Evolutionary conservation across 331 rosid species (phyloP).

Genomic region (Malus hybrid): DNA sequence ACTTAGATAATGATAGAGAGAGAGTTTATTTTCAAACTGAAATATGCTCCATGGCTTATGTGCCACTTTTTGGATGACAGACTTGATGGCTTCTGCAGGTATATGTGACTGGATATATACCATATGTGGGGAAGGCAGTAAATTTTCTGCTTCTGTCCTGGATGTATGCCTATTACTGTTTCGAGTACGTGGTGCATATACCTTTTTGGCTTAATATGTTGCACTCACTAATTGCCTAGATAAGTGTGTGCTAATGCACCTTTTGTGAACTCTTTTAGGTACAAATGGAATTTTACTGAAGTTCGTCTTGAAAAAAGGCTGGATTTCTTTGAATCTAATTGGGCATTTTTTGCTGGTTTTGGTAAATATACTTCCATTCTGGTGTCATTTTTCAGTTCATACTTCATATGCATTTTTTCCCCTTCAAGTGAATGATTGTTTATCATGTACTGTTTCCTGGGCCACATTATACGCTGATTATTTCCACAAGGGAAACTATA

Average conservation of each 20-base stretch:
- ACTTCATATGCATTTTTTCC: neutral
- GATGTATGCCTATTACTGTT: constrained; percentile 97
- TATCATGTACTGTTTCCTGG: neutral
- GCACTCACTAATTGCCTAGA: constrained; percentile 5
- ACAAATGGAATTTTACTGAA: constrained; percentile 87
- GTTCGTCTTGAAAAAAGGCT: constrained; percentile 73
- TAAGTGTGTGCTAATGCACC: neutral
- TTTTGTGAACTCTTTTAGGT: constrained; percentile 35
- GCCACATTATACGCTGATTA: too few relatives aligned
- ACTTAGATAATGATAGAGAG: neutral
- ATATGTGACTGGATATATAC: constrained; percentile 69
- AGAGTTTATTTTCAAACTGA: neutral
- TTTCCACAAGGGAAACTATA: neutral
- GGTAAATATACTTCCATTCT: constrained; percentile 35
- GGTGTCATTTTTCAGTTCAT: constrained; percentile 1
- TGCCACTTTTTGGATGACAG: constrained; percentile 7
- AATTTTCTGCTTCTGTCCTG: constrained; percentile 81
- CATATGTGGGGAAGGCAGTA: constrained; percentile 69
- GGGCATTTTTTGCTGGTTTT: constrained; percentile 96
- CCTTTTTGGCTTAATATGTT: constrained; percentile 13
- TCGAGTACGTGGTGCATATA: constrained; percentile 63
- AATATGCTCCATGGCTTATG: neutral
- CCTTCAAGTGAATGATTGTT: neutral
- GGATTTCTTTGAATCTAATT: constrained; percentile 75
- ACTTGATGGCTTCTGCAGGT: constrained; percentile 46